Evolutionary conservation across 169 alveolate genomes (phyloP).

Genomic region (Eimeria necatrix): DNA sequence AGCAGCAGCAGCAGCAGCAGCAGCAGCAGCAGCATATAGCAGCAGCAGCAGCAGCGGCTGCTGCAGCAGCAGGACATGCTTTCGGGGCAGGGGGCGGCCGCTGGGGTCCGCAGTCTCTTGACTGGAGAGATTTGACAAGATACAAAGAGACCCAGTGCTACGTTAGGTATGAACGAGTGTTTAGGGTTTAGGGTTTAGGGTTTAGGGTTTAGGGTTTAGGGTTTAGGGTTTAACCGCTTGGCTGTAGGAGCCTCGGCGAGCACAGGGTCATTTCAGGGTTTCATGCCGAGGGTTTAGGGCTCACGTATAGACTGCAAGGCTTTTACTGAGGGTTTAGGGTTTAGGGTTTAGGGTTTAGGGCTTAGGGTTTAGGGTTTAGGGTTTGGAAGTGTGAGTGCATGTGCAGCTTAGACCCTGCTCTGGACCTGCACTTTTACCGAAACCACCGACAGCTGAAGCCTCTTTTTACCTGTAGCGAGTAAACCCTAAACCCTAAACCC

Average conservation of each 20-base stretch:
- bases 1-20: conserved; percentile 51
- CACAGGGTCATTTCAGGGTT: neutral
- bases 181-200: conserved; percentile 60
- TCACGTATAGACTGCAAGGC: too few relatives aligned
- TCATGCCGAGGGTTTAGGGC: neutral
- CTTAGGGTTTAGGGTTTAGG: conserved; percentile 57
- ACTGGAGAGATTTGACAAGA: conserved; percentile 68
- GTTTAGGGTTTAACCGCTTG: conserved; percentile 31
- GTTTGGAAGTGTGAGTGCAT: conserved; percentile 35
- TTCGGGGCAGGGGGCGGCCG: conserved; percentile 27
- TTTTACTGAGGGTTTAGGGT: neutral
- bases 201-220: conserved; percentile 53
- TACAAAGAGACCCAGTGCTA: conserved; percentile 64
- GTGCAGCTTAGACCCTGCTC: conserved; percentile 66
- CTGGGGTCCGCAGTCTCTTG: conserved; percentile 47
- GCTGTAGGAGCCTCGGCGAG: neutral
- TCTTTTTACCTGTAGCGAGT: conserved; percentile 48
- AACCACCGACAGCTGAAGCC: conserved; percentile 69
- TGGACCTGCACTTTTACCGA: conserved; percentile 70
- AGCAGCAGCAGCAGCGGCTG: neutral
- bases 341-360: conserved; percentile 11
- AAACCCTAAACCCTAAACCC: neutral
- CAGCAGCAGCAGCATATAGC: conserved; percentile 55
- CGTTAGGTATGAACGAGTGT: conserved; percentile 53
- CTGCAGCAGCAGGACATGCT: neutral